Evolutionary conservation across 164 flowering plant genomes (phyloP), one percentile per base, ranked within the genome.

Genomic region (Aristolochia fimbriata): DNA sequence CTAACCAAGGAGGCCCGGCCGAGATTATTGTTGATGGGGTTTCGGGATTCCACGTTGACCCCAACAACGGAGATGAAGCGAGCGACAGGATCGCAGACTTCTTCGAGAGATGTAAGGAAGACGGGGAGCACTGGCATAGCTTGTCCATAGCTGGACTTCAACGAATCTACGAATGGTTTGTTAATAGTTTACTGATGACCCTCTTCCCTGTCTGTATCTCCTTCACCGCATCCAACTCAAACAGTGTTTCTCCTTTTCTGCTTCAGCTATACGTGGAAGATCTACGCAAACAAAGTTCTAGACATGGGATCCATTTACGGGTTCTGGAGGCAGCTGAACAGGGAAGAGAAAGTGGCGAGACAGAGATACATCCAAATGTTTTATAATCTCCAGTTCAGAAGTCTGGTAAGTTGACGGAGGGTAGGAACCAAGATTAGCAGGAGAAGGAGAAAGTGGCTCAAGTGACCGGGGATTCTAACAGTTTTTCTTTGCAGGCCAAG

Each of bases 231-330:
- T 17, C 19, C 15, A 7, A 49, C 16, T 16, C 19, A 16, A n/a
- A 49, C 20, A 49, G 52, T 17, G 1, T 5, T 7, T 37, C 12
- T 37, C 8, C 10, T 15, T 22, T 61, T 27, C 17, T 59, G 49
- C 63, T 74, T 77, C 78, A 94, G 99, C 83, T 94, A 91, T 53
- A 91, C 99, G 58, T 94, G 99, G 99, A 87, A 91, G 73, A 91
- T 94, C n/a, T 91, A 94, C 62, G 99, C 97, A 27, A 81, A 78
- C 60, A 91, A 80, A 62, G 76, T 85, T 51, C 55, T 94, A 80
- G 87, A 83, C 73, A 94, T 94, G 97, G 95, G 96, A 68, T 76
- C 87, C 17, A 74, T 74, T 19, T 91, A 94, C 63, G 72, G 79
- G 51, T 85, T 94, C 65, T 91, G 96, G 97, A 88, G 80, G 77